Base-by-base conservation (phyloP, 768 basidiomycete species). In the Ramaria rubella region DNA sequence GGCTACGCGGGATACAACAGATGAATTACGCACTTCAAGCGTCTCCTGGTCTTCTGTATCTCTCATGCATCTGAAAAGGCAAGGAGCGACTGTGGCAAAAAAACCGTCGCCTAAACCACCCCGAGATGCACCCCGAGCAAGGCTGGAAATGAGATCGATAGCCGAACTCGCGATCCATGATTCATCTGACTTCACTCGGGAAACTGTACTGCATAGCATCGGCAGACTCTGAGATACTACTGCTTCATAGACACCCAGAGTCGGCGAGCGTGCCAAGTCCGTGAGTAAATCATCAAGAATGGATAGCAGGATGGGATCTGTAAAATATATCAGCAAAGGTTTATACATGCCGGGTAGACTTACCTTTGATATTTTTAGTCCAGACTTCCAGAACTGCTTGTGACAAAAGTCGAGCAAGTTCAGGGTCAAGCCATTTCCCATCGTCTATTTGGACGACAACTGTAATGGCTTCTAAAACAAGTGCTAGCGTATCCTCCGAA, bases 221-320 rank as follows among this genome's bases (percentile, higher is more conserved):
- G 94, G 94, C 17, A 95, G 72, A 0, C 90, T 80, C 56, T 81
- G 76, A 57, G 82, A 80, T 21, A 91, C 81, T 5, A 94, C 82
- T 1, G 81, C 75, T 57, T 86, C 77, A 63, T 94, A 90, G 23
- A 91, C 76, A 2, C 79, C 80, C 0, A 74, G 69, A 2, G 79
- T 71, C 0, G 80, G 69, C 1, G 87, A 82, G 4, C 79, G 70
- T 5, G 90, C 81, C 26, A 96, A 77, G 4, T 83, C 78, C 27
- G 77, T 75, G 55, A 95, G 74, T 45, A 95, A 82, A 64, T 95
- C 92, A 40, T 85, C 82, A 48, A 94, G 77, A 49, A 94, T 84
- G 1, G 91, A 90, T 21, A 90, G 77, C 65, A 94, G 84, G 54
- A 97, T 83, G 0, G 94, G 94, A 72, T 99, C 96, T 87, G 61